These are phyloP conservation scores for Asparagopsis taxiformis DNA, from an alignment of 31 red algal genomes.

Conservation along the genomic window DNA sequence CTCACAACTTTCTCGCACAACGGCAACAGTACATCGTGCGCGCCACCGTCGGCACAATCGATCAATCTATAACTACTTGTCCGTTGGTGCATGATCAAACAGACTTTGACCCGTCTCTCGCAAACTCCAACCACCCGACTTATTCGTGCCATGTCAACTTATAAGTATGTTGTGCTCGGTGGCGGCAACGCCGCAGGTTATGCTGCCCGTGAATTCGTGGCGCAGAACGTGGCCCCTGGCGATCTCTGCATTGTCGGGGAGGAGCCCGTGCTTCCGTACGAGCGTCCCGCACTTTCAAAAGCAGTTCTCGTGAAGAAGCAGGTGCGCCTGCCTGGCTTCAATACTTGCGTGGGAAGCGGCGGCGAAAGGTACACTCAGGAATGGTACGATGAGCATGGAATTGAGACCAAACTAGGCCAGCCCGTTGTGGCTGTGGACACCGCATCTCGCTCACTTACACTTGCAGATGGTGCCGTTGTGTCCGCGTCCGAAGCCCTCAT, in stretches of 20 bases:
- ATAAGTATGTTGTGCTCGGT: conserved; percentile 83
- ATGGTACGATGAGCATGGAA: conserved; percentile 84
- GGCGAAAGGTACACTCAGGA: conserved; percentile 82
- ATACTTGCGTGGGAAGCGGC: conserved; percentile 92
- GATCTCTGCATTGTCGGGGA: conserved; percentile 69
- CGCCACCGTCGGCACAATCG: too few relatives aligned
- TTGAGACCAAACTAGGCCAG: conserved; percentile 58
- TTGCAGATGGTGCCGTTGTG: conserved; percentile 41
- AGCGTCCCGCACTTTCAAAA: conserved; percentile 95
- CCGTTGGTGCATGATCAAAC: too few relatives aligned
- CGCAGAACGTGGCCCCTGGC: conserved; percentile 36
- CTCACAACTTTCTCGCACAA: too few relatives aligned
- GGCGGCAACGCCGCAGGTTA: conserved; percentile 96
- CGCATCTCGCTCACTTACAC: conserved; percentile 21
- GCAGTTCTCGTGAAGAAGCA: conserved; percentile 75
- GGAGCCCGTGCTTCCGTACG: conserved; percentile 88
- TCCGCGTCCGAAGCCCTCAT: conserved; percentile 55
- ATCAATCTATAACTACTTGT: too few relatives aligned
- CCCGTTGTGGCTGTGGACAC: conserved; percentile 47
- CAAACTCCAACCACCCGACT: too few relatives aligned
- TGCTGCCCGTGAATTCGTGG: conserved; percentile 83
- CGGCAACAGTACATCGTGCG: too few relatives aligned
- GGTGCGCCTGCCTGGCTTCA: conserved; percentile 89
- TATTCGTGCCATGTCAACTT: conserved; percentile 41
- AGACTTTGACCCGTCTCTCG: too few relatives aligned